Evolutionary conservation across 1,284 basidiomycete species (phyloP), one percentile per base, ranked within the genome.

Genomic region (Sanghuangporus sanghuang): DNA sequence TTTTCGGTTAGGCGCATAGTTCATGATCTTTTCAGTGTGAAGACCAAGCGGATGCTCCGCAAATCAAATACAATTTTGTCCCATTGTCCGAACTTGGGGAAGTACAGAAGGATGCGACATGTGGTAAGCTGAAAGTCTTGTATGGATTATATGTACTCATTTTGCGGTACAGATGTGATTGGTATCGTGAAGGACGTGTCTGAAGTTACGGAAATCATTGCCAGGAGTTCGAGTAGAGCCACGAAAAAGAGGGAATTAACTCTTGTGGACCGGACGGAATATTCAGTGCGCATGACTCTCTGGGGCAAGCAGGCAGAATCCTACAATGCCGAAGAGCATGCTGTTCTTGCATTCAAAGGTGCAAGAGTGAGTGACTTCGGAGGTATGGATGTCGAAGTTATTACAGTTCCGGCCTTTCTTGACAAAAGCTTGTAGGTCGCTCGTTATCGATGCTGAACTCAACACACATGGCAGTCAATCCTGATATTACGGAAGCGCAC

Each of bases 271-370:
- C 85, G 85, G 67, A 90, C 93, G 8, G 84, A 84, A 38, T 94
- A 82, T 73, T 87, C 87, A 39, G 89, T 96, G 42, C 85, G 93
- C 36, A 75, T 98, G 68, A 99, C 97, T 2, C 79, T 99, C 6
- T 99, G 97, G 96, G 97, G 96, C 36, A 95, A 93, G 74, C 90
- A 93, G 73, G 97, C 96, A 1, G 95, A 98, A 73, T 84, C 84
- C 54, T 99, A 90, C 73, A 74, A 74, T 2, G 74, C 76, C 14
- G 74, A 78, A 3, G 81, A 85, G 48, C 80, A 84, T 61, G 85
- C 92, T 9, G 86, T 97, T 21, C 82, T 95, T 66, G 96, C 96
- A 2, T 95, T 97, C 83, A 98, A 97, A 78, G 92, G 94, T 23
- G 93, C 95, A 70, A 96, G 92, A 76, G 94, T 99, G 48, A 89